phyloP scores from a whole-genome alignment of 1,139 yeast genomes.

The Kluyveromyces marxianus region DNA sequence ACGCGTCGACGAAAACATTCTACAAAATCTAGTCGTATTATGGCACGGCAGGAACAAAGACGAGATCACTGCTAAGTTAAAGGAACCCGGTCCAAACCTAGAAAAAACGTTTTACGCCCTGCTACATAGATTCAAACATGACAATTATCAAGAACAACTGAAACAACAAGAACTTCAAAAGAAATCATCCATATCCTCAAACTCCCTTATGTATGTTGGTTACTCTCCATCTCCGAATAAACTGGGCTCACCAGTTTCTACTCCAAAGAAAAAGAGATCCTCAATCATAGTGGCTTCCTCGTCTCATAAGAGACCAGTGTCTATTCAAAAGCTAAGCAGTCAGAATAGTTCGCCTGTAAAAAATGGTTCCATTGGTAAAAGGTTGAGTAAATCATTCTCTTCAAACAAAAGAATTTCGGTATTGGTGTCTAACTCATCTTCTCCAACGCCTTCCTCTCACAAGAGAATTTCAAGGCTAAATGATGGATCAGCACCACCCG shows the following conservation, averaged over 20 bases:
- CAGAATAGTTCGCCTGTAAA: constrained; percentile 17
- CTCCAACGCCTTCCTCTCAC: constrained; percentile 27
- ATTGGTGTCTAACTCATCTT: constrained; percentile 13
- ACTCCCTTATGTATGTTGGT: constrained; percentile 5
- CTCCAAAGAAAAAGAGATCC: constrained; percentile 37
- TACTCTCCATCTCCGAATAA: constrained; percentile 6
- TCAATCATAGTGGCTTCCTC: constrained; percentile 49
- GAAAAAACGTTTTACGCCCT: constrained; percentile 73
- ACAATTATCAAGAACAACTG: constrained; percentile 27
- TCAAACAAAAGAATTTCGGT: constrained; percentile 19
- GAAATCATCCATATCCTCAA: constrained; percentile 15
- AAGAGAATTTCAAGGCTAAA: constrained; percentile 21
- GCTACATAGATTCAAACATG: constrained; percentile 37
- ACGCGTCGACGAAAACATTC: constrained; percentile 51
- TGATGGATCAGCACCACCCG: constrained; percentile 30
- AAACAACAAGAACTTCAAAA: constrained; percentile 22
- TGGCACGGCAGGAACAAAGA: constrained; percentile 64
- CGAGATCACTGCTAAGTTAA: constrained; percentile 48
- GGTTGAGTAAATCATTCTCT: constrained; percentile 19
- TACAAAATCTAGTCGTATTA: constrained; percentile 60
- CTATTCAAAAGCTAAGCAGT: constrained; percentile 37
- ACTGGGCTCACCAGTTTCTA: constrained; percentile 17
- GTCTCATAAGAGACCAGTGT: constrained; percentile 49
- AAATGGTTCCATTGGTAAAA: constrained; percentile 10
- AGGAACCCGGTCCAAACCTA: constrained; percentile 52